Base-by-base conservation (phyloP, 371 early-diverging fungal species). In the Capniomyces stellatus region DNA sequence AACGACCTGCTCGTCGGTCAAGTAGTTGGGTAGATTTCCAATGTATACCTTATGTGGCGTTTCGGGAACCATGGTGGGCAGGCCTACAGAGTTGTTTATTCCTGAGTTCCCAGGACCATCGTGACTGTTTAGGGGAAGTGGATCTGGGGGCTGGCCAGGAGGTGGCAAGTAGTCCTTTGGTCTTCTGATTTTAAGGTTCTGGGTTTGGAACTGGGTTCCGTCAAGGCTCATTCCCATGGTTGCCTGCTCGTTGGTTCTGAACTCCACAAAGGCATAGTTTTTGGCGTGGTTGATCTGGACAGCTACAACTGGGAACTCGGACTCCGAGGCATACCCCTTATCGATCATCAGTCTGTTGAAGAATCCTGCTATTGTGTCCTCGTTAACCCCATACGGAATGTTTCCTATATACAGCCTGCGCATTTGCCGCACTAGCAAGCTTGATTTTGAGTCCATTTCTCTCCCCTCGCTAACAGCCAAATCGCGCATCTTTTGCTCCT, bases 261-360 rank as follows among this genome's bases (percentile, higher is more conserved):
- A 87, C 84, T 94, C 94, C 24, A 91, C 82, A 69, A 93, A 93
- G 2, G 93, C 92, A 67, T 89, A 93, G 61, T 85, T 87, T 68
- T 89, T 88, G 15, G 90, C 93, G 35, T 78, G 78, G 63, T 92
- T 92, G 58, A 93, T 84, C 59, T 89, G 87, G 10, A 85, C 83
- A 23, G 80, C 71, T 23, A 81, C 64, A 18, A 89, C 88, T 0
- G 85, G 77, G 29, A 76, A 57, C 27, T 76, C 78, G 29, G 74
- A 72, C 0, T 73, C 63, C n/a, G 72, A 66, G 23, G 74, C 75
- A 48, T 76, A 72, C 23, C 75, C 74, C 56, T 81, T 69, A 60
- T 83, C 74, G 35, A 75, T 68, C 86, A 93, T 83, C 12, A 84
- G 78, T 6, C 72, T 71, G 58, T 92, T 92, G 65, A 95, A 91